Base-by-base conservation (phyloP, 495 filamentous ascomycete genomes). In the Staphylotrichum tortipilum region DNA sequence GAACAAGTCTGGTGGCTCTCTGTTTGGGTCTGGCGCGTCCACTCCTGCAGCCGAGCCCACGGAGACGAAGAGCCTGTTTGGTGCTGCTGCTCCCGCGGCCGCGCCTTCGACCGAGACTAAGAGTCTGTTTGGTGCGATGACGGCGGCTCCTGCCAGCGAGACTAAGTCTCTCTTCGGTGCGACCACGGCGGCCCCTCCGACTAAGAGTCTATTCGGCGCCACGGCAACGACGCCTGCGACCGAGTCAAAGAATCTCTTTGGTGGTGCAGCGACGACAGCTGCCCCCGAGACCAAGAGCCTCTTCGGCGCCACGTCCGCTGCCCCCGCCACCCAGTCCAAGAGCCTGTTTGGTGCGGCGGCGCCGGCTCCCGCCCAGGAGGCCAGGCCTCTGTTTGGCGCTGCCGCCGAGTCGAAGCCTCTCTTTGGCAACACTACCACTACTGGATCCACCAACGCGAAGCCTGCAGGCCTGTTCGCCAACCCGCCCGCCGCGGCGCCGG, bases 221-320 rank as follows among this genome's bases (percentile, higher is more conserved):
- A 22, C 47, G 8, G 43, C 58, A 11, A 29, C 52, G 7, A 28
- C 48, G 7, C 35, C 46, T 12, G n/a, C 44, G 19, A 38, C 24
- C 17, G 43, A 57, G 18, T 19, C 56, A 14, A 64, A 61, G 40
- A 38, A 57, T 8, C 45, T 63, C 7, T 64, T 64, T 38, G 61
- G 59, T n/a, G n/a, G n/a, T n/a, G n/a, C 33, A 24, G 30, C 24
- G 28, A n/a, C n/a, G n/a, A n/a, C n/a, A n/a, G n/a, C 44, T 10
- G 44, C 54, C 22, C 44, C 37, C 15, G 50, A 58, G 28, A 21
- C 46, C 15, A 64, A 65, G 43, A 37, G 57, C 8, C 34, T 61
- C 12, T 65, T 65, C 35, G 57, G 57, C 7, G 28, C 38, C n/a
- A n/a, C n/a, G n/a, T n/a, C n/a, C n/a, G n/a, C n/a, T n/a, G n/a